Evolutionary conservation across 2,329 filamentous ascomycete species (phyloP), one percentile per base, ranked within the genome.

Genomic region (Phialocephala subalpina): DNA sequence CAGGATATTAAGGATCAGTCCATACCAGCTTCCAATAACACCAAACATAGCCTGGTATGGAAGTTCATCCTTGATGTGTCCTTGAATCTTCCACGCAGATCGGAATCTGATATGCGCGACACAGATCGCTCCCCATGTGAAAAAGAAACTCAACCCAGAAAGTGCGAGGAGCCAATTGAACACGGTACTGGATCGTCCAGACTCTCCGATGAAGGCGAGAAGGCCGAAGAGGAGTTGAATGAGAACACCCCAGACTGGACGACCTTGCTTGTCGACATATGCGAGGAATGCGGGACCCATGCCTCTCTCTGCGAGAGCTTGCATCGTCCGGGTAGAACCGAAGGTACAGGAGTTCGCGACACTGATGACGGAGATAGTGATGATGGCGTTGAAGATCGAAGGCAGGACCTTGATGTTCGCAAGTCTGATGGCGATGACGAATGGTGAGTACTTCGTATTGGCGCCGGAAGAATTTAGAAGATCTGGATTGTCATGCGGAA

Each of bases 41-140:
- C 91, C 92, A 6, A 81, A 64, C 56, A 67, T 67, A 33, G 70
- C 67, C 40, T 68, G 63, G 45, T 82, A 84, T 2, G 82, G 82
- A 42, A 85, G 80, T 72, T 82, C 78, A 33, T 78, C 77, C 29
- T 82, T 74, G 60, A 74, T 74, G 70, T 85, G 85, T 62, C 87
- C 88, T 73, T 89, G 86, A 9, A 80, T 76, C 70, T 83, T 82
- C 87, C 87, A 90, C 27, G 83, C 87, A 59, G 82, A 76, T 67
- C 87, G 84, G 84, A 90, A 90, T 59, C 87, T 86, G 75, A 90
- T 90, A 74, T 90, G 87, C 0, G 86, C 82, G 1, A 88, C 77
- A 76, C 86, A 89, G 74, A 89, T 88, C 63, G 83, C 88, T 45
- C 85, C 87, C 91, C 91, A 94, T 36, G 90, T 90, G 78, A 93